Evolutionary conservation across 805 yeast genomes (phyloP).

Genomic region (Zygosaccharomyces gambellarensis): DNA sequence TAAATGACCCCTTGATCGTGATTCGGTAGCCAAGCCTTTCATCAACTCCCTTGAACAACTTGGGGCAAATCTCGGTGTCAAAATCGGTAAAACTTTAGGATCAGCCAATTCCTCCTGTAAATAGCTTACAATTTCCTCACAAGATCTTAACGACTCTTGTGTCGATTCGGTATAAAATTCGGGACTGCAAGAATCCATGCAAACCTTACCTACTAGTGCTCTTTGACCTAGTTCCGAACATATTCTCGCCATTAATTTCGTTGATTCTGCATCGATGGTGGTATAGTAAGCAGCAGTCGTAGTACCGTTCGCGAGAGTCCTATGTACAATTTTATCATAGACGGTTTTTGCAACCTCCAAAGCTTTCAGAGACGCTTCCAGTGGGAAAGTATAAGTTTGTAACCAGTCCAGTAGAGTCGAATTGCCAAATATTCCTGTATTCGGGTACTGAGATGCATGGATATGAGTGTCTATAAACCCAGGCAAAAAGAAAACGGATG

Average conservation of each 20-base stretch:
- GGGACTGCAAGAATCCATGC: slow-evolving; percentile 85
- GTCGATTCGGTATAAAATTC: slow-evolving; percentile 59
- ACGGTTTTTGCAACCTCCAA: slow-evolving; percentile 51
- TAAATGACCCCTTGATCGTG: slow-evolving; percentile 38
- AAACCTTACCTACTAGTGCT: slow-evolving; percentile 87
- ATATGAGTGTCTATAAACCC: slow-evolving; percentile 81
- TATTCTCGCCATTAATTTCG: slow-evolving; percentile 70
- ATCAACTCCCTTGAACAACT: slow-evolving; percentile 66
- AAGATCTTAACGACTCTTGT: slow-evolving; percentile 51
- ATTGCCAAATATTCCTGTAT: slow-evolving; percentile 77
- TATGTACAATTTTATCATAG: slow-evolving; percentile 60
- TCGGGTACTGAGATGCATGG: slow-evolving; percentile 83
- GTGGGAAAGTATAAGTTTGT: slow-evolving; percentile 78
- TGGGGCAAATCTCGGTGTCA: slow-evolving; percentile 95
- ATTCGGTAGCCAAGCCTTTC: slow-evolving; percentile 55
- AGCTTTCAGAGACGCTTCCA: slow-evolving; percentile 66
- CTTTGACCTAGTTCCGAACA: slow-evolving; percentile 70
- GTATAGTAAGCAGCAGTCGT: slow-evolving; percentile 92
- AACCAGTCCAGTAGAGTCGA: slow-evolving; percentile 88
- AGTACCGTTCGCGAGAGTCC: slow-evolving; percentile 76
- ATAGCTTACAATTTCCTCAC: slow-evolving; percentile 53
- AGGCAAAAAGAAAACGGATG: slow-evolving; percentile 61
- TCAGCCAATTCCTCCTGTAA: slow-evolving; percentile 49
- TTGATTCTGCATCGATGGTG: slow-evolving; percentile 72
- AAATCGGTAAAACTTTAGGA: slow-evolving; percentile 59